Evolutionary conservation across 2,329 filamentous ascomycete species (phyloP), one percentile per base, ranked within the genome.

Genomic region (Pseudogymnoascus sp.): DNA sequence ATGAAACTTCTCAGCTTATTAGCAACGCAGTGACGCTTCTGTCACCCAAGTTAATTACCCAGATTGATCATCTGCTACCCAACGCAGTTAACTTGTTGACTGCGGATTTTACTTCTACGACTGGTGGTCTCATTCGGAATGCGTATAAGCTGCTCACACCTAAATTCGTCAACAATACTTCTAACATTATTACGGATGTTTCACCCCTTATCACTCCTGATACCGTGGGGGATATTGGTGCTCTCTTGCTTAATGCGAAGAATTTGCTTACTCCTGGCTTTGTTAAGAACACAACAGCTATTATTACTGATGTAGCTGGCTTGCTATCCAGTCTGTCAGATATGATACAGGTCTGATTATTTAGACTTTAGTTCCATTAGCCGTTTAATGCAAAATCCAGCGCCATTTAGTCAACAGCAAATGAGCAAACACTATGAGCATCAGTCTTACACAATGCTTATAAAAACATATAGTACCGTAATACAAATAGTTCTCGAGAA

Each of bases 181-280:
- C 23, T 26, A 26, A 26, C 23, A 26, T 26, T 26, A 26, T 26
- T 26, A 26, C 23, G 23, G 23, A 26, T 26, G 23, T 26, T 26
- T 26, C 23, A 26, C 23, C 23, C 23, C 23, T 26, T 26, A 26
- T 26, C 23, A 26, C 23, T 26, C 23, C 23, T 26, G 23, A 26
- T 26, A 26, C 23, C 6, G 23, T 26, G 1, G 23, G 23, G 23
- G 23, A 26, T 5, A 26, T 26, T 5, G 23, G 23, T 5, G 3
- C 4, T 26, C 23, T 26, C 23, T 26, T 26, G 23, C 23, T 26
- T 26, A 26, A 26, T 26, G 23, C 23, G 4, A 26, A 26, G 23
- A 26, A 26, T 4, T 65, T 74, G 7, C 67, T 74, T 9, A 68
- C 59, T 5, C 59, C 59, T 40, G 4, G 4, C 13, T 60, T 60